A percentile compares a stretch with the other conserved stretches of the same genome.
phyloP scores from a whole-genome alignment of 305 asterid species.

The Fraxinus dipetala region DNA sequence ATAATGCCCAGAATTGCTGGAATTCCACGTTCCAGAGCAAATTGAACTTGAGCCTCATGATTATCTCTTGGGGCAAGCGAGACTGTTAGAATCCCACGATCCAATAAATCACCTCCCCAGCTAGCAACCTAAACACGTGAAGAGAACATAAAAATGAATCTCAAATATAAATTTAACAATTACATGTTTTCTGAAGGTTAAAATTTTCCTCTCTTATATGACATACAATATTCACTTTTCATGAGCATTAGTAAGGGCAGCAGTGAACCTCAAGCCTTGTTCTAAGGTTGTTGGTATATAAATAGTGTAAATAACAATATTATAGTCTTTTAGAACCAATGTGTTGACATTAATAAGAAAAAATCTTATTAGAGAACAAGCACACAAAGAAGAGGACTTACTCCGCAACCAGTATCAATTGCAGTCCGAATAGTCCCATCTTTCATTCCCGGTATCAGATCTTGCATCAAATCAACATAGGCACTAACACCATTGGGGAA shows the following conservation, averaged over 20 bases:
- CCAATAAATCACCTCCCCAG: conserved; percentile 98
- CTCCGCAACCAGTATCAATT: conserved; percentile 98
- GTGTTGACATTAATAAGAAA: not conserved
- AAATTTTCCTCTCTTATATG: not conserved
- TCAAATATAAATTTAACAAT: not conserved
- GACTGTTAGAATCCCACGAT: conserved; percentile 81
- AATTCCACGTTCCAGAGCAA: conserved; percentile 96
- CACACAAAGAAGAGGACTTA: conserved; percentile 36
- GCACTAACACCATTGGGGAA: conserved; percentile 85
- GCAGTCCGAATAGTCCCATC: conserved; percentile 86
- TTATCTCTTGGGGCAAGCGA: conserved; percentile 98
- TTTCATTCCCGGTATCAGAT: conserved; percentile 83
- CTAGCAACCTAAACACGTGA: conserved; percentile 73
- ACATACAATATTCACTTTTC: not conserved
- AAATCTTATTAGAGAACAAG: not conserved
- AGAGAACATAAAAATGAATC: not conserved
- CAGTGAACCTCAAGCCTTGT: not conserved
- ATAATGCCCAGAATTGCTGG: conserved; percentile 94
- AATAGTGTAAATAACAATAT: not conserved
- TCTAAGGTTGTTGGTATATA: not conserved
- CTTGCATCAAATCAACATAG: conserved; percentile 79
- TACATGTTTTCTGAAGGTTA: not conserved
- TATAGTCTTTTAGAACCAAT: not conserved
- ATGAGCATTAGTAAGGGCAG: not conserved
- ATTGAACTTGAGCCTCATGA: conserved; percentile 98